phyloP scores from a whole-genome alignment of 2,329 filamentous ascomycete genomes.

The Ophiostoma sp. region DNA sequence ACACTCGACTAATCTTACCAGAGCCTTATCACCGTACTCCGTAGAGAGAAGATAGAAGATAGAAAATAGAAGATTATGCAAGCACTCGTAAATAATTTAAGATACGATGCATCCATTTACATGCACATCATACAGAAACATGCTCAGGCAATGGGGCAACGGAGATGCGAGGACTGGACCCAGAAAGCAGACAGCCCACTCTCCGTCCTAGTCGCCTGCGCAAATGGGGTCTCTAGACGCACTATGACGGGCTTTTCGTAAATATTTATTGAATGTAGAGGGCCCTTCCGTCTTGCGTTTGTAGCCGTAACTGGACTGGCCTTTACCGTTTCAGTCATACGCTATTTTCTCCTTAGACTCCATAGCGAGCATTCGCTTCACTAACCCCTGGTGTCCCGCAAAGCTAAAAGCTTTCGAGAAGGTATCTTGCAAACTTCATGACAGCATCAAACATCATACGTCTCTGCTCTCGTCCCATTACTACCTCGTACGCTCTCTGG shows the following conservation, averaged over 20 bases:
- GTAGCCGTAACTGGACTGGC: no score
- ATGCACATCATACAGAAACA: background rate
- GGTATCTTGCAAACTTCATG: slow-evolving; percentile 3
- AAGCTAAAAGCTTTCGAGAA: background rate
- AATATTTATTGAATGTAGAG: no score
- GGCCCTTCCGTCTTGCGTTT: no score
- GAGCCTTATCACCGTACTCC: background rate
- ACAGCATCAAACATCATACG: slow-evolving; percentile 2
- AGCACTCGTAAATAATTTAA: background rate
- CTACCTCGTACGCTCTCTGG: background rate
- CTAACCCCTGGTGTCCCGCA: background rate
- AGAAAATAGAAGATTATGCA: background rate
- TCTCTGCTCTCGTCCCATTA: slow-evolving; percentile 6
- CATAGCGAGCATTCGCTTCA: no score
- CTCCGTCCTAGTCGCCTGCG: background rate
- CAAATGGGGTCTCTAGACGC: no score
- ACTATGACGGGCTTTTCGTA: no score
- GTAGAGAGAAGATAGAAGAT: background rate
- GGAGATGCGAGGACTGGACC: background rate
- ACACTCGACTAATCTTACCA: background rate
- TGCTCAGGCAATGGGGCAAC: background rate
- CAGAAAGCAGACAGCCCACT: background rate
- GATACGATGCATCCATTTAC: background rate
- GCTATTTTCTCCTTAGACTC: background rate
- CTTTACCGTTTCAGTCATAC: background rate